A percentile compares a stretch with the other conserved stretches of the same genome.
Conservation (phyloP, 441 rosid species). For the Arabidopsis lyrata region DNA sequence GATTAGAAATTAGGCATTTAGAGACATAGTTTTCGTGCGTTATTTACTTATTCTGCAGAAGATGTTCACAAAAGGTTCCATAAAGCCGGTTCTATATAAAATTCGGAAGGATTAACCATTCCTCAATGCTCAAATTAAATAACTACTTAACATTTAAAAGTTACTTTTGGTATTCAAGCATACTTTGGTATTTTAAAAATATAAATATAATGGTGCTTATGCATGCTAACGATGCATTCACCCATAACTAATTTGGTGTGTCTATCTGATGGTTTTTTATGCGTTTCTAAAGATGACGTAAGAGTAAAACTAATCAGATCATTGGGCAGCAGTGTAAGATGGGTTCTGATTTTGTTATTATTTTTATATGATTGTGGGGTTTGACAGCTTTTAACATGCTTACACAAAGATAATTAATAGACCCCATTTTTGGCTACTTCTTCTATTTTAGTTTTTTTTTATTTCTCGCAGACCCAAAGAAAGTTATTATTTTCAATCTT, state of each 20-base stretch:
- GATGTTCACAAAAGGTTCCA: too few relatives aligned
- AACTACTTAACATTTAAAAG: too few relatives aligned
- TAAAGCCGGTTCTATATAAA: too few relatives aligned
- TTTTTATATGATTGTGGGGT: not conserved
- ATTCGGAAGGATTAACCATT: too few relatives aligned
- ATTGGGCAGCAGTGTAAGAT: constrained; percentile 1
- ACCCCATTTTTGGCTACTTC: not conserved
- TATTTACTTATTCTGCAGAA: too few relatives aligned
- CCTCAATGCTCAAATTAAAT: too few relatives aligned
- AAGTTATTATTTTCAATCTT: not conserved
- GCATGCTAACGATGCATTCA: not conserved
- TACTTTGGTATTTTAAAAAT: too few relatives aligned
- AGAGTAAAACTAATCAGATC: constrained; percentile 21
- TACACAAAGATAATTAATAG: not conserved
- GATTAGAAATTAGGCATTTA: too few relatives aligned
- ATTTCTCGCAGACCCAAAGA: not conserved
- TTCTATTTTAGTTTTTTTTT: not conserved
- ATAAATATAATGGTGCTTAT: too few relatives aligned
- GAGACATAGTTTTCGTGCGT: too few relatives aligned
- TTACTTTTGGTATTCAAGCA: too few relatives aligned
- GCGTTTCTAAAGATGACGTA: constrained; percentile 11
- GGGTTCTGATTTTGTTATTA: not conserved
- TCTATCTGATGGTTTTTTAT: not conserved
- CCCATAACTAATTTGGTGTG: constrained; percentile 13
- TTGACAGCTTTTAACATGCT: constrained; percentile 3